Base-by-base conservation (phyloP, 495 filamentous ascomycete species). In the Daldinia bambusicola region DNA sequence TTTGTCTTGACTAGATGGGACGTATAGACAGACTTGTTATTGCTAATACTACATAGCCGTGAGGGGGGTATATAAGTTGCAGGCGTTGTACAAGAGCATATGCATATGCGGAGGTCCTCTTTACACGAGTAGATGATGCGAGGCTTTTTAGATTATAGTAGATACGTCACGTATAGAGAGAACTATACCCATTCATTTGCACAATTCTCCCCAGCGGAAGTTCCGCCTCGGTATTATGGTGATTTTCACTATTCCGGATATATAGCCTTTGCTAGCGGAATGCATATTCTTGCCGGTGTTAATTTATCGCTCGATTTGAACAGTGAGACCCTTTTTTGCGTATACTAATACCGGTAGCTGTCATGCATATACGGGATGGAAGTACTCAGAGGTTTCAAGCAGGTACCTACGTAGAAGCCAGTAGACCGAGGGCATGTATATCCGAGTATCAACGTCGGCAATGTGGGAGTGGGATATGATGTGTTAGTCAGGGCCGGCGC, bases 391-490 rank as follows among this genome's bases (percentile, higher is more conserved):
- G 43, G 43, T 48, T 48, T 20, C 43, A 22, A 48, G 43, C 16
- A 48, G 1, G 43, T 20, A 48, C 43, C 18, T 22, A 48, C 43
- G 7, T 22, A 12, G 26, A 26, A 26, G 26, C n/a, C 20, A 12
- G 43, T 48, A 22, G 20, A 48, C 16, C 7, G 43, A 48, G 43
- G 43, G 43, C 16, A 7, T 48, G 22, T 48, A 48, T 48, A 7
- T 48, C 43, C 16, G 6, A 3, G 43, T 20, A 48, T 22, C 43
- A 2, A 22, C 18, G 43, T 48, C 43, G 43, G 43, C 43, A 16
- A 48, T 22, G 43, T 48, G 43, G 43, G 43, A 48, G 43, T 48
- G 43, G 43, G 43, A 48, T 48, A 20, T 48, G 9, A 16, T 6
- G 43, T 16, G 20, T 48, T 48, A 4, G 43, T 48, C 43, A 48